Evolutionary conservation across 2,329 filamentous ascomycete species (phyloP).

Genomic region (Curvularia sp.): DNA sequence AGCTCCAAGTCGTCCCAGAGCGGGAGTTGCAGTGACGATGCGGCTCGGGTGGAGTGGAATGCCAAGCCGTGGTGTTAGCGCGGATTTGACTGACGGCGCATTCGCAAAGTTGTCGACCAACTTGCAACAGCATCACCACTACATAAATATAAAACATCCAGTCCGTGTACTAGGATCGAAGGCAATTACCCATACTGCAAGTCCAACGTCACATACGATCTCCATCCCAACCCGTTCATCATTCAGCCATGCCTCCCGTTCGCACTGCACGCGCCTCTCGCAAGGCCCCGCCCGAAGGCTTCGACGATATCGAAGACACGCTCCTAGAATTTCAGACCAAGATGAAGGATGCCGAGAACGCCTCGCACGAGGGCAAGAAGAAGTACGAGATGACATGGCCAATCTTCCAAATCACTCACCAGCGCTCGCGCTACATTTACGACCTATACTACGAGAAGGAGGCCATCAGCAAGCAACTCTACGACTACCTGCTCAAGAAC

Average conservation of each 20-base stretch:
- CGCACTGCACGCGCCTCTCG: conserved; percentile 73
- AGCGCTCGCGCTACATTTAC: conserved; percentile 92
- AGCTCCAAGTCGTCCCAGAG: conserved; percentile 33
- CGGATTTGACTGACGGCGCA: conserved; percentile 24
- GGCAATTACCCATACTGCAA: not conserved
- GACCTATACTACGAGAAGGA: conserved; percentile 98
- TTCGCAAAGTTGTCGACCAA: conserved; percentile 24
- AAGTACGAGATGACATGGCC: conserved; percentile 96
- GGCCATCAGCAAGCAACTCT: conserved; percentile 88
- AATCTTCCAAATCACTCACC: conserved; percentile 95
- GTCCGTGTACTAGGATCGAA: not conserved
- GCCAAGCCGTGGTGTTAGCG: conserved; percentile 43
- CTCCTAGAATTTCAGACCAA: conserved; percentile 86
- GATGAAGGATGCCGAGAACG: conserved; percentile 95
- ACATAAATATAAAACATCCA: not conserved
- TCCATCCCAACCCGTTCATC: not conserved
- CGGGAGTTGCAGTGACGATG: conserved; percentile 43
- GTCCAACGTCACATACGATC: not conserved
- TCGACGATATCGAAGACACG: conserved; percentile 86
- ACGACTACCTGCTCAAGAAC: conserved; percentile 97
- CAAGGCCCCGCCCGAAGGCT: conserved; percentile 85
- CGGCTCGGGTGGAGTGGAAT: conserved; percentile 39
- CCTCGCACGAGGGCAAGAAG: conserved; percentile 77
- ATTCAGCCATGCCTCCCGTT: conserved; percentile 72
- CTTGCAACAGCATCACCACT: conserved; percentile 4